Percentiles rank a stretch among this genome's conserved stretches.
Conservation (phyloP, 352 stramenopile genomes). For the Phytopythium ostracodes region DNA sequence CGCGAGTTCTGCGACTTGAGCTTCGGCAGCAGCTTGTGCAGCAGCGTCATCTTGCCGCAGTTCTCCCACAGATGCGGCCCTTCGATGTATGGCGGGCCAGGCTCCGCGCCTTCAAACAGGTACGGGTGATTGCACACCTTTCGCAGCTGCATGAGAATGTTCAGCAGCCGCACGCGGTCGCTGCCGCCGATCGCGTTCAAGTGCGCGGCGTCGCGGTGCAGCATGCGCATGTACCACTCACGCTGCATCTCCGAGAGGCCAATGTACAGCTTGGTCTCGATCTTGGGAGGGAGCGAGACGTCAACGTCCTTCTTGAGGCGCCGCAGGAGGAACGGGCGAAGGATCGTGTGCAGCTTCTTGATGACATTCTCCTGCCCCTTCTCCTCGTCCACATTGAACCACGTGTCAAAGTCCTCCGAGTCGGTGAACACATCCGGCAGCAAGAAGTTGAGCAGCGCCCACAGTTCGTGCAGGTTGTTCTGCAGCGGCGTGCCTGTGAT, state of each 20-base stretch:
- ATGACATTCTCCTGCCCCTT: conserved; percentile 96
- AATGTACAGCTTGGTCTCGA: conserved; percentile 98
- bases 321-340: conserved; percentile 97
- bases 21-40: conserved; percentile 92
- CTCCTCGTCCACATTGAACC: conserved; percentile 98
- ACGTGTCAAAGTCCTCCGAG: conserved; percentile 98
- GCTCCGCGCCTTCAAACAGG: conserved; percentile 98
- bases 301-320: conserved; percentile 98
- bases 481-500: conserved; percentile 98
- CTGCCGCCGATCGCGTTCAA: conserved; percentile 97
- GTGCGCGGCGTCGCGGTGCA: conserved; percentile 94
- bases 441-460: conserved; percentile 99
- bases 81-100: conserved; percentile 95
- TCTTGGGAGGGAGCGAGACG: conserved; percentile 96
- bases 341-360: conserved; percentile 96
- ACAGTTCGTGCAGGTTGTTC: conserved; percentile 99
- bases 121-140: conserved; percentile 99
- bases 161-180: conserved; percentile 94
- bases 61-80: conserved; percentile 98
- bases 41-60: conserved; percentile 96
- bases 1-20: conserved; percentile 86
- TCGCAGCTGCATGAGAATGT: conserved; percentile 98
- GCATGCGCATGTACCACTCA: conserved; percentile 98
- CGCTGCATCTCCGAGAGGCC: conserved; percentile 97
- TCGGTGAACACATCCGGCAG: conserved; percentile 92